phyloP scores from a whole-genome alignment of 2,329 filamentous ascomycete genomes.

The Colletotrichum viniferum region DNA sequence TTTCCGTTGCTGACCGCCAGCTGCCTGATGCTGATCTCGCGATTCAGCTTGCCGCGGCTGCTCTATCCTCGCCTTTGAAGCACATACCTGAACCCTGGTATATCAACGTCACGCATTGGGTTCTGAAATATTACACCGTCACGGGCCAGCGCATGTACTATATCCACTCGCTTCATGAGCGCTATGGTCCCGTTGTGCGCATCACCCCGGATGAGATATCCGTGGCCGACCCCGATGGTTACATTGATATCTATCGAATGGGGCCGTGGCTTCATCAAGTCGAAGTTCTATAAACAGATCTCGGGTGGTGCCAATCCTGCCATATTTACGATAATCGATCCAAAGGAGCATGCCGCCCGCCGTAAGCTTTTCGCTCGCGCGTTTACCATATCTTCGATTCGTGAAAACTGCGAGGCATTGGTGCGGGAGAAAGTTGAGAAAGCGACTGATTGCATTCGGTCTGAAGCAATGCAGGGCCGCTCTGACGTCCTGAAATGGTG shows the following conservation, averaged over 20 bases:
- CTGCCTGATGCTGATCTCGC: not conserved
- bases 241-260: conserved; percentile 5
- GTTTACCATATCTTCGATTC: conserved; percentile 40
- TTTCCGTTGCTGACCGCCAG: not conserved
- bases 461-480: conserved; percentile 42
- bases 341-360: not conserved
- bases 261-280: conserved; percentile 4
- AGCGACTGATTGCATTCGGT: conserved; percentile 45
- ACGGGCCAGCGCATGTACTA: conserved; percentile 1
- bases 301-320: not conserved
- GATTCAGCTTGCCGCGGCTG: not conserved
- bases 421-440: conserved; percentile 41
- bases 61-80: not conserved
- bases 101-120: not conserved
- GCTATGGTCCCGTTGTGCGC: not conserved
- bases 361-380: conserved; percentile 46
- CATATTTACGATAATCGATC: not conserved
- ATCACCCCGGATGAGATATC: conserved; percentile 9
- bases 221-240: not conserved
- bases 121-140: not conserved
- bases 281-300: not conserved
- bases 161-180: not conserved
- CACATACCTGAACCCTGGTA: conserved; percentile 13
- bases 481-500: conserved; percentile 59
- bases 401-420: conserved; percentile 29